phyloP scores from a whole-genome alignment of 352 stramenopile species.

The Phytopythium oedochilum region DNA sequence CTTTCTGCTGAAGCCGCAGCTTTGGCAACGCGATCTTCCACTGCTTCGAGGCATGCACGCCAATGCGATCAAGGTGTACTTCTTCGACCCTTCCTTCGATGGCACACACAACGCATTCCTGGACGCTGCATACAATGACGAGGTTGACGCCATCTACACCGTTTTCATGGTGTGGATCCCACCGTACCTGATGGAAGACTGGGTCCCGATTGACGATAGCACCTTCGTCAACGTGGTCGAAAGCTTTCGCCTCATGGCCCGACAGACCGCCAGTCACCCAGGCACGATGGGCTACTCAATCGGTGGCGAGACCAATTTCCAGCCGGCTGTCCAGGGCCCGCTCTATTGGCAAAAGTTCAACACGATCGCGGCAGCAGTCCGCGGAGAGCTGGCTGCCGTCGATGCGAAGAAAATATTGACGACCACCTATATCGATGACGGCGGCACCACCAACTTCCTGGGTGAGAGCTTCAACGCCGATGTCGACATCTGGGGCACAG shows the following conservation, averaged over 20 bases:
- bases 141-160: slow-evolving; percentile 23
- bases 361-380: slow-evolving; percentile 17
- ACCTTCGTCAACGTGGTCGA: slow-evolving; percentile 17
- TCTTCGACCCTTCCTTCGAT: slow-evolving; percentile 14
- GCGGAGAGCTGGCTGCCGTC: slow-evolving; percentile 13
- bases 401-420: slow-evolving; percentile 26
- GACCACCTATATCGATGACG: slow-evolving; percentile 36
- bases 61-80: slow-evolving; percentile 34
- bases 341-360: slow-evolving; percentile 33
- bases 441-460: slow-evolving; percentile 16
- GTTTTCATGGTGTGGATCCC: slow-evolving; percentile 38
- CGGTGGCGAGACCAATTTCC: slow-evolving; percentile 35
- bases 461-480: slow-evolving; percentile 25
- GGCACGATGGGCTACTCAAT: slow-evolving; percentile 35
- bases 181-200: slow-evolving; percentile 21
- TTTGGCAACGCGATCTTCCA: slow-evolving; percentile 27
- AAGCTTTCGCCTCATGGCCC: slow-evolving; percentile 27
- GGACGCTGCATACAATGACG: slow-evolving; percentile 32
- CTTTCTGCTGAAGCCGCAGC: slow-evolving; percentile 18
- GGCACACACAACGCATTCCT: slow-evolving; percentile 21
- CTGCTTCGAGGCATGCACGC: slow-evolving; percentile 31
- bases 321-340: slow-evolving; percentile 16
- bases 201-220: slow-evolving; percentile 7
- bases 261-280: slow-evolving; percentile 21
- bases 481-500: slow-evolving; percentile 32